A percentile compares a stretch with the other conserved stretches of the same genome.
These are phyloP conservation scores for Eucalyptus tenuipes DNA, from an alignment of 345 rosid species.

Conservation along the genomic window DNA sequence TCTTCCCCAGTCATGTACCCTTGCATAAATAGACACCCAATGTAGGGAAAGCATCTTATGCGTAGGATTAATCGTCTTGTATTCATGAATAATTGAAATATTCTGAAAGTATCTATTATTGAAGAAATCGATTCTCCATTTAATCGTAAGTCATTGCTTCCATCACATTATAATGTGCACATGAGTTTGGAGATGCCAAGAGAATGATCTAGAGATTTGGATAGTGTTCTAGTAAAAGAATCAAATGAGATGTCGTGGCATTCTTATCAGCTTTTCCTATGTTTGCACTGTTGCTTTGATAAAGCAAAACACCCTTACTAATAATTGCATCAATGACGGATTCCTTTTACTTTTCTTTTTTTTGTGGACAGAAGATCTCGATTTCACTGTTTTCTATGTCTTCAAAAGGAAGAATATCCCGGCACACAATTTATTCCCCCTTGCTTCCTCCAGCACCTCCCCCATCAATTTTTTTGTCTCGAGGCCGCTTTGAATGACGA, in stretches of 20 bases:
- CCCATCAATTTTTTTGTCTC: background rate
- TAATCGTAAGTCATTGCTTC: background rate
- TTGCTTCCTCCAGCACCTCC: background rate
- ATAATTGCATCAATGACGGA: background rate
- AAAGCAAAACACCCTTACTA: background rate
- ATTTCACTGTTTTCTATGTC: background rate
- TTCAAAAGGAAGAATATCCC: background rate
- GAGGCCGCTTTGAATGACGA: background rate
- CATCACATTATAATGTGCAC: background rate
- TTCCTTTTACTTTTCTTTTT: background rate
- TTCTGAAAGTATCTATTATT: accelerated
- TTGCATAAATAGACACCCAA: background rate
- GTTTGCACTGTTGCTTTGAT: background rate
- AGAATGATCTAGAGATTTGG: background rate
- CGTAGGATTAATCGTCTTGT: background rate
- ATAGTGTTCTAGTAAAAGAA: too few species aligned
- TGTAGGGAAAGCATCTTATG: background rate
- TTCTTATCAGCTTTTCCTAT: background rate
- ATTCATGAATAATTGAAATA: background rate
- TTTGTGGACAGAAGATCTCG: background rate
- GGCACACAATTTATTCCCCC: background rate
- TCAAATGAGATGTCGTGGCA: background rate
- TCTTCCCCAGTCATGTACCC: background rate
- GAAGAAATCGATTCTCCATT: background rate
- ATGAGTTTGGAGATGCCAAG: accelerated